phyloP scores from a whole-genome alignment of 768 basidiomycete species.

The Agaricus sinodeliciosus region DNA sequence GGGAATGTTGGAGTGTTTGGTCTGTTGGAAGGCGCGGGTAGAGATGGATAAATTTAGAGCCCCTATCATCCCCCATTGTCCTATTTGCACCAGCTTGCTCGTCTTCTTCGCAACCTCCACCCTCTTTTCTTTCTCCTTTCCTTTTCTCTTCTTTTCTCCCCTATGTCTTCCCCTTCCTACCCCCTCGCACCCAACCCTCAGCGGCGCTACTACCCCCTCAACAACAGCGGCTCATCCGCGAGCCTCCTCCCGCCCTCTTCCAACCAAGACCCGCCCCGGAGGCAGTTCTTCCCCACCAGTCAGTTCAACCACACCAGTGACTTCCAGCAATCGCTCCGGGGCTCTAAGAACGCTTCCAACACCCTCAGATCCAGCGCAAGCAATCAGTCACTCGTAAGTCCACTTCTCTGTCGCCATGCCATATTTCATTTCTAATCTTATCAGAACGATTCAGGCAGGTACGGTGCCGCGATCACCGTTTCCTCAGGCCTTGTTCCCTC shows the following conservation, averaged over 20 bases:
- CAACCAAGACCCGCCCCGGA: constrained; percentile 6
- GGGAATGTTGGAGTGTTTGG: constrained; percentile 33
- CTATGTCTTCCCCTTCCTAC: constrained; percentile 21
- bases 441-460: constrained; percentile 37
- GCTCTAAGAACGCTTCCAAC: neutral
- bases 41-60: constrained; percentile 1
- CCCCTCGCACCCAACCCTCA: constrained; percentile 29
- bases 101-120: constrained; percentile 2
- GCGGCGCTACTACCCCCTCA: constrained; percentile 33
- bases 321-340: neutral
- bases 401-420: constrained; percentile 4
- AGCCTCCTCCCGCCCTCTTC: constrained; percentile 36
- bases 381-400: constrained; percentile 33
- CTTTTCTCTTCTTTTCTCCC: constrained; percentile 11
- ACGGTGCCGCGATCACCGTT: constrained; percentile 21
- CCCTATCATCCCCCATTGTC: neutral
- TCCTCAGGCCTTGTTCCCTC: constrained; percentile 27
- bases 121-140: constrained; percentile 14
- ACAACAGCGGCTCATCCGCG: constrained; percentile 39
- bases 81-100: neutral
- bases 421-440: neutral
- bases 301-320: neutral
- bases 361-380: constrained; percentile 21
- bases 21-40: constrained; percentile 40
- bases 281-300: neutral